Evolutionary conservation across 148 eudicot genomes (phyloP).

Genomic region (Camellia lanceoleosa): DNA sequence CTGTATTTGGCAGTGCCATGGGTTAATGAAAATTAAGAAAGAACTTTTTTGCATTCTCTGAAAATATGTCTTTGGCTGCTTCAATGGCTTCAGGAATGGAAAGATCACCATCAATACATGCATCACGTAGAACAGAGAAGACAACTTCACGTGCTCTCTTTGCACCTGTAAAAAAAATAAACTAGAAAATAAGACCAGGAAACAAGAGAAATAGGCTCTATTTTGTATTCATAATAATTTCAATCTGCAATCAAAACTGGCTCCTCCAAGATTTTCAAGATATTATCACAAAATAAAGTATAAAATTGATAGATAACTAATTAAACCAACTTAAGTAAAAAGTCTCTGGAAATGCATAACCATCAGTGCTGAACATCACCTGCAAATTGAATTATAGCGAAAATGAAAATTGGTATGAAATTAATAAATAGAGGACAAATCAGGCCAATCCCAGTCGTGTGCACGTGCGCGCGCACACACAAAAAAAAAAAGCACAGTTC

Average conservation of each 20-base stretch:
- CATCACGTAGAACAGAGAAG: constrained; percentile 77
- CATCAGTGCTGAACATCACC: constrained; percentile 99
- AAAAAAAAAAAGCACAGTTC: background rate
- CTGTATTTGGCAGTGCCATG: too few species aligned
- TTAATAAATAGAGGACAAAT: background rate
- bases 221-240: background rate
- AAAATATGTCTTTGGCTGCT: constrained; percentile 80
- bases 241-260: background rate
- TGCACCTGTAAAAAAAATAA: constrained; percentile 53
- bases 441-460: background rate
- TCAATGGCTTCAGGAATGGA: constrained; percentile 76
- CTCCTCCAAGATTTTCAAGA: background rate
- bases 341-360: constrained; percentile 77
- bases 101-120: constrained; percentile 82
- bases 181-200: constrained; percentile 5
- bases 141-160: constrained; percentile 87
- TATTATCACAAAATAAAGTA: background rate
- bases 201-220: background rate
- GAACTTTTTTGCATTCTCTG: constrained; percentile 64
- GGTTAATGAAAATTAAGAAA: too few species aligned
- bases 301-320: background rate
- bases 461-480: too few species aligned
- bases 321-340: constrained; percentile 77
- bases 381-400: constrained; percentile 31
- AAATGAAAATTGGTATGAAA: background rate